phyloP scores from a whole-genome alignment of 1,284 basidiomycete genomes.

The Fomitopsis betulina region DNA sequence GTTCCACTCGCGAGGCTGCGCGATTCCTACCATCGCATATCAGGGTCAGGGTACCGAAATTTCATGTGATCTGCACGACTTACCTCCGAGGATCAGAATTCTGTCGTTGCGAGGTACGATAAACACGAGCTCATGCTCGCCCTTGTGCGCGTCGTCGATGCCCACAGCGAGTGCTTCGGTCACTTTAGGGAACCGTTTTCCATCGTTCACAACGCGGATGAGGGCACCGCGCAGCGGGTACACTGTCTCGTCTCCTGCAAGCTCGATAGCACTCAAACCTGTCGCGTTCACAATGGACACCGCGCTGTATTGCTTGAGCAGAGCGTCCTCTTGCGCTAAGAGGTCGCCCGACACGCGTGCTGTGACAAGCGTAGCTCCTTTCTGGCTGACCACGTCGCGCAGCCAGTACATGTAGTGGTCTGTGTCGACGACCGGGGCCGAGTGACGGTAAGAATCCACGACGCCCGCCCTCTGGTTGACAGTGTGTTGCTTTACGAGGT shows the following conservation, averaged over 20 bases:
- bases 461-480: constrained; percentile 27
- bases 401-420: constrained; percentile 33
- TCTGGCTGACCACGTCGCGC: constrained; percentile 23
- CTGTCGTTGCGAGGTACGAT: constrained; percentile 32
- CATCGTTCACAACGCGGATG: constrained; percentile 35
- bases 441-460: constrained; percentile 32
- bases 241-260: constrained; percentile 28
- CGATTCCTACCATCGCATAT: background rate
- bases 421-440: constrained; percentile 33
- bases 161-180: constrained; percentile 28
- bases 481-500: constrained; percentile 15
- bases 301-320: constrained; percentile 26
- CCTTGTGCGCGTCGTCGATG: constrained; percentile 22
- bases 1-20: constrained; percentile 22
- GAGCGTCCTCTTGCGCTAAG: constrained; percentile 25
- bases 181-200: constrained; percentile 31
- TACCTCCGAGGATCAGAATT: constrained; percentile 28
- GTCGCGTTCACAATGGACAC: constrained; percentile 33
- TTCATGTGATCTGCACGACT: constrained; percentile 10
- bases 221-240: constrained; percentile 36
- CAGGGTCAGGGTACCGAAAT: too few relatives aligned
- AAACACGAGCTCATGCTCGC: constrained; percentile 27
- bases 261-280: constrained; percentile 27
- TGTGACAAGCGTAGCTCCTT: constrained; percentile 29
- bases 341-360: constrained; percentile 25